Base-by-base conservation (phyloP, 2,329 filamentous ascomycete genomes). In the Cladosporium sphaerospermum region DNA sequence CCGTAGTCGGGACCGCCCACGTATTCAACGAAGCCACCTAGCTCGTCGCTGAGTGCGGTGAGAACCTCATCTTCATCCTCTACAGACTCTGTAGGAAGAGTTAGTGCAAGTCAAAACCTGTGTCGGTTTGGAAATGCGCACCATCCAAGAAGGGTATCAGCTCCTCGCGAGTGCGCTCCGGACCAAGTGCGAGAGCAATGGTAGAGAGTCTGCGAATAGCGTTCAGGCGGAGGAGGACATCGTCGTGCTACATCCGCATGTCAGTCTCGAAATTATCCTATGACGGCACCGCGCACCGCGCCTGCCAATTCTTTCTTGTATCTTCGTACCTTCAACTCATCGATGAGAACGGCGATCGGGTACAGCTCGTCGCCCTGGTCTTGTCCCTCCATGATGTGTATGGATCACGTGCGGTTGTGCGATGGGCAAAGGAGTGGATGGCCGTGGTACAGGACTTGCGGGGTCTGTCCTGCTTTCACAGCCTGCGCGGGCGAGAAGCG, bases 41-140 rank as follows among this genome's bases (percentile, higher is more conserved):
- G 83, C 78, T 99, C 93, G 69, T 97, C 93, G 71, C 92, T 96
- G 64, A 99, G 78, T 61, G 93, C 93, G 59, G 95, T 96, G 62
- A 99, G 82, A 57, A 99, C 95, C 73, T 99, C 93, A 65, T 99
- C 93, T 73, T 99, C 93, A 67, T 99, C 93, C 75, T 99, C 93
- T 65, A 99, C 92, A 49, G 93, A 97, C 75, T 99, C 93, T 99
- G 4, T 73, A 57, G 5, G 31, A 28, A 37, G 32, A 33, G 70
- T 75, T 66, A 70, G 66, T 56, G 50, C 39, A 31, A 34, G 16
- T 41, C 31, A 42, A 9, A 28, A 33, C n/a, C 13, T n/a, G 13
- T 16, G n/a, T 10, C 11, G n/a, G 37, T 33, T 61, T 60, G 78
- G 23, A 28, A 28, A 7, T 28, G 36, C 88, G 77, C 77, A 97